Evolutionary conservation across 805 yeast genomes (phyloP), one percentile per base, ranked within the genome.

Genomic region (Ogataea thermomethanolica): DNA sequence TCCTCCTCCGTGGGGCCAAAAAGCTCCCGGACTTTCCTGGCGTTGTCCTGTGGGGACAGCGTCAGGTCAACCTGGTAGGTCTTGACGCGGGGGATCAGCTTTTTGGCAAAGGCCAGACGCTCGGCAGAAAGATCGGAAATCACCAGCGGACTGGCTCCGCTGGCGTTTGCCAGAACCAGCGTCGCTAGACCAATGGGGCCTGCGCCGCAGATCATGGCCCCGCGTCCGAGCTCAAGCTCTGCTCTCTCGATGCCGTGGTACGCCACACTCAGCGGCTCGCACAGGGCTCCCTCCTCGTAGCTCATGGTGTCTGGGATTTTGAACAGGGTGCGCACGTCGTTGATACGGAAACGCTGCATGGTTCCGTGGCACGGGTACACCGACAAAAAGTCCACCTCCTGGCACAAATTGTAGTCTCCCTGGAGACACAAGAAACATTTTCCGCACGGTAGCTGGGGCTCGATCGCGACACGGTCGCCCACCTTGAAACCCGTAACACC

Each of bases 171-270:
- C 33, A 74, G 54, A 4, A 69, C 46, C 35, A 77, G 66, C 20
- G 75, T 58, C 29, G 72, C 66, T 24, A 76, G 57, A 11, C 81
- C 81, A 48, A 76, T 76, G n/a, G 81, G 81, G 15, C 81, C 81
- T 12, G 79, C 79, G 37, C 82, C 82, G 29, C 71, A 66, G 37
- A 76, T 62, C 33, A 71, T 54, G 9, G 64, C 66, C 17, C 76
- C 73, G 46, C 69, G 70, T 36, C 79, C 80, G n/a, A 73, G 52
- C 39, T 59, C 61, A 17, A 75, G 48, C 17, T 67, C 66, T 2
- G 77, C 67, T 49, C 70, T 62, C 52, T 69, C 70, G 34, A 76
- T 56, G 21, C 78, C 81, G 38, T 74, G 77, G 38, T 70, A 64
- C 2, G 74, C 79, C 34, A 76, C 82, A 12, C 73, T 64, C 25